These are phyloP conservation scores for Lojkania enalia DNA, from an alignment of 2,329 filamentous ascomycete genomes.

Conservation along the genomic window DNA sequence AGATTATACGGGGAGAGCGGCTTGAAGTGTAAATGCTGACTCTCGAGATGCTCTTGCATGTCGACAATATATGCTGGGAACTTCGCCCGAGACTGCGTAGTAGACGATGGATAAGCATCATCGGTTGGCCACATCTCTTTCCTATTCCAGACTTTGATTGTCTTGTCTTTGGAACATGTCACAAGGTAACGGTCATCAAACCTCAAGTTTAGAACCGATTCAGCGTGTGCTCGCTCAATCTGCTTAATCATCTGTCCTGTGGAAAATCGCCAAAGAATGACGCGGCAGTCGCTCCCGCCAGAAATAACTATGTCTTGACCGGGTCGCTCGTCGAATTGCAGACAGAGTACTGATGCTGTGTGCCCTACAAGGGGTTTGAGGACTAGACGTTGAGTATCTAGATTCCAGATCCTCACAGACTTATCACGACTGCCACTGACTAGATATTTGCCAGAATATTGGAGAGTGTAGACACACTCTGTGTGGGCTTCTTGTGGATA, in stretches of 20 bases:
- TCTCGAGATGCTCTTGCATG: slow-evolving; percentile 45
- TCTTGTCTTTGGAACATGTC: slow-evolving; percentile 96
- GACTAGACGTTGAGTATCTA: slow-evolving; percentile 77
- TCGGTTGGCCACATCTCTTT: slow-evolving; percentile 49
- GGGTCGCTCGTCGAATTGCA: slow-evolving; percentile 90
- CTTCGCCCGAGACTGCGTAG: slow-evolving; percentile 46
- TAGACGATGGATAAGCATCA: slow-evolving; percentile 46
- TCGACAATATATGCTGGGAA: slow-evolving; percentile 61
- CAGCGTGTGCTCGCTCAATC: slow-evolving; percentile 75
- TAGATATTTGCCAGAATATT: slow-evolving; percentile 81
- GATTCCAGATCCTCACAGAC: slow-evolving; percentile 86
- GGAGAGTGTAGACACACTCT: slow-evolving; percentile 94
- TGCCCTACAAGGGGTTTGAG: slow-evolving; percentile 76
- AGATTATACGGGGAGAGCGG: slow-evolving; percentile 70
- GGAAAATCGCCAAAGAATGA: slow-evolving; percentile 92
- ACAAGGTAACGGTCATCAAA: slow-evolving; percentile 92
- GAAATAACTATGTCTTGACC: slow-evolving; percentile 92
- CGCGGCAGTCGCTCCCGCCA: slow-evolving; percentile 86
- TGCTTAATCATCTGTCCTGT: slow-evolving; percentile 81
- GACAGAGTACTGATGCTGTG: slow-evolving; percentile 82
- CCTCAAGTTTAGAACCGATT: slow-evolving; percentile 90
- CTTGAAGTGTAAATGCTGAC: slow-evolving; percentile 51
- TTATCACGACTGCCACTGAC: slow-evolving; percentile 92
- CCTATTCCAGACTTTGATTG: slow-evolving; percentile 95
- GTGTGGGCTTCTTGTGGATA: slow-evolving; percentile 80